Percentiles rank a stretch among this genome's conserved stretches.
Conservation (phyloP, 2,329 filamentous ascomycete genomes). For the Ascosphaera apis region DNA sequence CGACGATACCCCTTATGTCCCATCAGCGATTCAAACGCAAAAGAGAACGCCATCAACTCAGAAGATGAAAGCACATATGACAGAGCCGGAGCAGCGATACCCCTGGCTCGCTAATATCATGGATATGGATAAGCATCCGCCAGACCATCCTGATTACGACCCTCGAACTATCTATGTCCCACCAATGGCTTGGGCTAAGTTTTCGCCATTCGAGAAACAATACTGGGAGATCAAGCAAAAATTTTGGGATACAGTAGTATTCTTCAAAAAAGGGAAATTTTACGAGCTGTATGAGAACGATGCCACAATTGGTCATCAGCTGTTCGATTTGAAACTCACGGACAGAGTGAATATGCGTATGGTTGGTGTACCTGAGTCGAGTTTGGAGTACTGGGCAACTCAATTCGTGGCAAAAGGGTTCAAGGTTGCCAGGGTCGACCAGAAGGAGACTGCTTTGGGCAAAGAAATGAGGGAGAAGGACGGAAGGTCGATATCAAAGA, state of each 20-base stretch:
- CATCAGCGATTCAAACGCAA: conserved; percentile 11
- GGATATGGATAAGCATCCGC: conserved; percentile 63
- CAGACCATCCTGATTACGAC: conserved; percentile 70
- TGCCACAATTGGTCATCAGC: conserved; percentile 81
- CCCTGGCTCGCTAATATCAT: conserved; percentile 68
- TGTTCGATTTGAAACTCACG: conserved; percentile 93
- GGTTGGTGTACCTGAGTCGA: conserved; percentile 92
- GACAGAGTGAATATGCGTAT: conserved; percentile 99
- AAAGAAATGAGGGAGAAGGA: conserved; percentile 98
- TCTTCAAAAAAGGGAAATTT: conserved; percentile 99
- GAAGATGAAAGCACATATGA: conserved; percentile 49
- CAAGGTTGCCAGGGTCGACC: conserved; percentile 91
- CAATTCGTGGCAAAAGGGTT: conserved; percentile 96
- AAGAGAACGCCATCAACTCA: conserved; percentile 7
- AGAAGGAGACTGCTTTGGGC: conserved; percentile 82
- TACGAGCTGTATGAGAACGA: conserved; percentile 98
- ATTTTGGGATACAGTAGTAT: conserved; percentile 90
- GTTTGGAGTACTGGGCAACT: conserved; percentile 89
- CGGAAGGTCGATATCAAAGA: conserved; percentile 15
- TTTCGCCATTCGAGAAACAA: conserved; percentile 89
- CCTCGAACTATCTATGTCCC: conserved; percentile 80
- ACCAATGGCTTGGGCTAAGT: conserved; percentile 52
- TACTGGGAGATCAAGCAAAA: conserved; percentile 99
- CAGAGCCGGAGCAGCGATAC: conserved; percentile 68
- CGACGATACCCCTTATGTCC: conserved; percentile 13